These are phyloP conservation scores for Phoenix roebelenii DNA, from an alignment of 176 grass and related monocot genomes.

Conservation along the genomic window DNA sequence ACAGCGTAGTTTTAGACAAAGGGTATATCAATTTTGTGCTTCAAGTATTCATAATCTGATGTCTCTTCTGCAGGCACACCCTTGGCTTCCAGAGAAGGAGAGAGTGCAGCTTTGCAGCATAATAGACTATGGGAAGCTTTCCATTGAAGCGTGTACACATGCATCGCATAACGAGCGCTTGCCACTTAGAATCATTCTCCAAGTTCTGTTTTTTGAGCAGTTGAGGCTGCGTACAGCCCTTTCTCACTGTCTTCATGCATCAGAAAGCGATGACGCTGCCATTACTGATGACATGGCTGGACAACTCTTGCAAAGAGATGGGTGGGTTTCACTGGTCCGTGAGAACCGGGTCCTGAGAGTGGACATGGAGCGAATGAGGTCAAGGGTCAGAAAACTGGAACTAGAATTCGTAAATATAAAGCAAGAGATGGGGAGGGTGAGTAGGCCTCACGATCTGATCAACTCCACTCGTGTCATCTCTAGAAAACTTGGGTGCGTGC, in stretches of 20 bases:
- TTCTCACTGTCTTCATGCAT: constrained; percentile 3
- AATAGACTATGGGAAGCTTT: constrained; percentile 15
- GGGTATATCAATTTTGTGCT: no score
- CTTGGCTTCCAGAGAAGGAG: constrained; percentile 11
- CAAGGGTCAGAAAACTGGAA: not conserved
- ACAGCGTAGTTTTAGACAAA: no score
- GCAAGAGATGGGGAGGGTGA: not conserved
- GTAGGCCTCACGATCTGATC: not conserved
- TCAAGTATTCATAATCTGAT: not conserved
- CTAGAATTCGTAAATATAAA: not conserved
- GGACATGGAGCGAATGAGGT: not conserved
- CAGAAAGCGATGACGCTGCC: not conserved
- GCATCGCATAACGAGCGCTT: constrained; percentile 14
- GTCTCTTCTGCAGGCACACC: constrained; percentile 3
- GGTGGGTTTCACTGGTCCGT: constrained; percentile 13
- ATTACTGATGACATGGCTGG: not conserved
- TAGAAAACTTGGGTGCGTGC: no score
- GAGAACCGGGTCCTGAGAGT: constrained; percentile 8
- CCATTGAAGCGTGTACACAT: constrained; percentile 10
- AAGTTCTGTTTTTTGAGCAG: constrained; percentile 19
- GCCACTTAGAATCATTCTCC: constrained; percentile 6
- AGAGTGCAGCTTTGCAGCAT: constrained; percentile 9
- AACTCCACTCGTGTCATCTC: not conserved
- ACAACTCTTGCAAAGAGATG: constrained; percentile 3
- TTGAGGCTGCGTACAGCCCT: not conserved